Evolutionary conservation across 1,284 basidiomycete species (phyloP).

Genomic region (Meira nashicola): DNA sequence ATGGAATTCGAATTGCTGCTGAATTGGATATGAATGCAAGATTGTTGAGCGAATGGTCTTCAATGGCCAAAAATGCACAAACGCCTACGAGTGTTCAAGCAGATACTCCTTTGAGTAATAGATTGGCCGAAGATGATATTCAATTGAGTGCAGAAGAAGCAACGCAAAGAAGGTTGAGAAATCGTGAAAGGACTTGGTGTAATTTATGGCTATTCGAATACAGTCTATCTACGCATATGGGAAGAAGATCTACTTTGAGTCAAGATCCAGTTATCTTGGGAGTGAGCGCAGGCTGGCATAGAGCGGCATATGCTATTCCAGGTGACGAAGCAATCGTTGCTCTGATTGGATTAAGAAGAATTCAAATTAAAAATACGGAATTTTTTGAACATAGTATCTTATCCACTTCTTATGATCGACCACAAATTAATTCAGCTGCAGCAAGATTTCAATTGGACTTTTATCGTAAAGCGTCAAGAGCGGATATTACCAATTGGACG

Average conservation of each 20-base stretch:
- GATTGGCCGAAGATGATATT: not conserved
- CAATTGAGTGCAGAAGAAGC: constrained; percentile 1
- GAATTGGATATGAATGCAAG: constrained; percentile 35
- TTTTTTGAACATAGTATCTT: constrained; percentile 31
- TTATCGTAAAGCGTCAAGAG: constrained; percentile 22
- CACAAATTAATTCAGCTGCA: constrained; percentile 14
- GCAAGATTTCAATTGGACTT: constrained; percentile 25
- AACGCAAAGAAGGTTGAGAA: constrained; percentile 3
- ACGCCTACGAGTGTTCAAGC: constrained; percentile 1
- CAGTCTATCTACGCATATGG: constrained; percentile 36
- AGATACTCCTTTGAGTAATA: not conserved
- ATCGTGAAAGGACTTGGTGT: constrained; percentile 24
- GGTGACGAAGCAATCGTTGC: constrained; percentile 33
- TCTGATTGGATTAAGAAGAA: constrained; percentile 24
- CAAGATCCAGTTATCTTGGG: constrained; percentile 33
- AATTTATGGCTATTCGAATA: constrained; percentile 36
- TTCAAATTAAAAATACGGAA: constrained; percentile 26
- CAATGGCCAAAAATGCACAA: not conserved
- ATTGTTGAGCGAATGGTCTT: not conserved
- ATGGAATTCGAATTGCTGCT: constrained; percentile 30
- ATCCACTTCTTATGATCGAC: constrained; percentile 5
- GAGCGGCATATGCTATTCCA: constrained; percentile 25
- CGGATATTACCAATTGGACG: constrained; percentile 29
- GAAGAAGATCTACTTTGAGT: constrained; percentile 26
- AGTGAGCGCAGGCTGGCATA: constrained; percentile 29